A percentile compares a stretch with the other conserved stretches of the same genome.
phyloP scores from a whole-genome alignment of 2,329 filamentous ascomycete species.

The Septoria petroselini region DNA sequence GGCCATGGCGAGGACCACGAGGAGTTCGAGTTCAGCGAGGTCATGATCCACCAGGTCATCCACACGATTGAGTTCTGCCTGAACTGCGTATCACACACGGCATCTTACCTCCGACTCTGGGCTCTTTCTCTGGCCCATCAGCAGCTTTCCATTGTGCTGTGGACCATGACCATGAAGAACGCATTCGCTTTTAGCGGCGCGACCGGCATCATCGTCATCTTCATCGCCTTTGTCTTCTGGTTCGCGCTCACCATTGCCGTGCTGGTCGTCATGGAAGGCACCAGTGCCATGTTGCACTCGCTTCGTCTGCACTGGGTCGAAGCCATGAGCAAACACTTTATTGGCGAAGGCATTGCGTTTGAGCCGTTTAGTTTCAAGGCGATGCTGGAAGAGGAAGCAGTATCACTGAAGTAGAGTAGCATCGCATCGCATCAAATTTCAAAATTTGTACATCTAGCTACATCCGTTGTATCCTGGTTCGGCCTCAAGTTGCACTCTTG shows the following conservation, averaged over 20 bases:
- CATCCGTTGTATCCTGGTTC: not conserved
- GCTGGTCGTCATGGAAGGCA: slow-evolving; percentile 92
- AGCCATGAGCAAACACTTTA: slow-evolving; percentile 95
- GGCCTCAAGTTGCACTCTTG: too few relatives aligned
- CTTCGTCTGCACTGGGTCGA: slow-evolving; percentile 94
- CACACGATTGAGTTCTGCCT: slow-evolving; percentile 99
- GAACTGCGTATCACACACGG: slow-evolving; percentile 98
- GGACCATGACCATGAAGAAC: slow-evolving; percentile 87
- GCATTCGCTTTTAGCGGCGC: slow-evolving; percentile 62
- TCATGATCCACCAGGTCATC: slow-evolving; percentile 99
- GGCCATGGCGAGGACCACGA: slow-evolving; percentile 71
- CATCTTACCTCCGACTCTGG: slow-evolving; percentile 98
- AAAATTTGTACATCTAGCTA: slow-evolving; percentile 7
- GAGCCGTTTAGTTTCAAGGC: slow-evolving; percentile 83
- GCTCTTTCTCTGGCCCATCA: slow-evolving; percentile 95
- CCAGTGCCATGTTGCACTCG: slow-evolving; percentile 90
- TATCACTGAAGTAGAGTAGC: slow-evolving; percentile 36
- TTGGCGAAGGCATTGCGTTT: slow-evolving; percentile 79
- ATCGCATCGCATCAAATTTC: not conserved
- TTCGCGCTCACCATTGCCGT: slow-evolving; percentile 79
- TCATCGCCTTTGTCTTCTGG: slow-evolving; percentile 83
- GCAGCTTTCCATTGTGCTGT: slow-evolving; percentile 92
- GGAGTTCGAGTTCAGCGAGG: slow-evolving; percentile 94
- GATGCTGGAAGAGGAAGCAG: slow-evolving; percentile 73
- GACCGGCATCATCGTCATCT: slow-evolving; percentile 73